Evolutionary conservation across 441 rosid genomes (phyloP).

Genomic region (Croton setiger): DNA sequence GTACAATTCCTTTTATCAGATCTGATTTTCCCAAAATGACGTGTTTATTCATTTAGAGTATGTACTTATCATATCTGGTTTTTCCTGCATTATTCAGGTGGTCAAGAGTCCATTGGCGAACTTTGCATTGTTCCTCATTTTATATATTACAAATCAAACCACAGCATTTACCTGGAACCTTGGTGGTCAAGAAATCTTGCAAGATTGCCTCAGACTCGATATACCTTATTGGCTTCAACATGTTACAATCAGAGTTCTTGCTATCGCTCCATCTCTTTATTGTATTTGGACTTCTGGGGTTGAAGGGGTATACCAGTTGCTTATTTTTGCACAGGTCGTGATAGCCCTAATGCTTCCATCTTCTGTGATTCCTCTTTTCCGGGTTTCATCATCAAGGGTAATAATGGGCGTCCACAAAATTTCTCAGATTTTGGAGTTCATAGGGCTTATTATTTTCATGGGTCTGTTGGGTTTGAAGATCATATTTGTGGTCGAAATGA

Average conservation of each 20-base stretch:
- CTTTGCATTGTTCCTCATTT: constrained; percentile 49
- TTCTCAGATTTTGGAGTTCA: constrained; percentile 71
- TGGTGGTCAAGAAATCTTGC: constrained; percentile 69
- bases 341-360: constrained; percentile 88
- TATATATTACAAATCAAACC: constrained; percentile 72
- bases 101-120: constrained; percentile 66
- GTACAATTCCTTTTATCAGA: constrained; percentile 30
- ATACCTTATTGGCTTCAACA: constrained; percentile 94
- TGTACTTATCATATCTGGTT: constrained; percentile 15
- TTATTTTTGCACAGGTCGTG: constrained; percentile 74
- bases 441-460: constrained; percentile 52
- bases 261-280: constrained; percentile 77
- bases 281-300: constrained; percentile 90
- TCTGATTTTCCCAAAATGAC: constrained; percentile 1
- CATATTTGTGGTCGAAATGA: constrained; percentile 80
- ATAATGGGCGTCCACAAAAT: constrained; percentile 85
- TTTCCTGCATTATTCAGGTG: constrained; percentile 42
- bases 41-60: constrained; percentile 9
- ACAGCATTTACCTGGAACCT: constrained; percentile 75
- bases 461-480: constrained; percentile 80
- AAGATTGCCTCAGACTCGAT: constrained; percentile 68
- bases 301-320: constrained; percentile 90
- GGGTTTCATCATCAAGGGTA: constrained; percentile 81
- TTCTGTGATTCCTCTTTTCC: constrained; percentile 87
- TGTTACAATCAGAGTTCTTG: constrained; percentile 72